phyloP scores from a whole-genome alignment of 2,329 filamentous ascomycete species.

The Talaromyces sp. region DNA sequence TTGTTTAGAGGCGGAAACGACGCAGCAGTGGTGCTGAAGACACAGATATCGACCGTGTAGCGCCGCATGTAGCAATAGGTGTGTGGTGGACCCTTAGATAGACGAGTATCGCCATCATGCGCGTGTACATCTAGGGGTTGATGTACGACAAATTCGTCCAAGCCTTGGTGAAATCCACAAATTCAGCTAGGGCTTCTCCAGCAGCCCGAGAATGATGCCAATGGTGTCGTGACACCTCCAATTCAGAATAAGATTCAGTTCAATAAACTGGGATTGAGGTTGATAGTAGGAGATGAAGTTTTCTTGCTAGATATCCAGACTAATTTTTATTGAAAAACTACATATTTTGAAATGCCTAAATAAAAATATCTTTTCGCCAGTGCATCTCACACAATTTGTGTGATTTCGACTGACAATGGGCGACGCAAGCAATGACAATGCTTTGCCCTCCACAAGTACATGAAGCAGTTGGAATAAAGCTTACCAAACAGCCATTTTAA shows the following conservation, averaged over 20 bases:
- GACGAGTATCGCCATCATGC: neutral
- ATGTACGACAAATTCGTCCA: neutral
- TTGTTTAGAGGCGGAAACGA: neutral
- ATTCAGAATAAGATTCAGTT: constrained; percentile 4
- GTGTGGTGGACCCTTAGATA: neutral
- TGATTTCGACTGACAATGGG: neutral
- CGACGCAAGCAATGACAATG: neutral
- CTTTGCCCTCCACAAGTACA: neutral
- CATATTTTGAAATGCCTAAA: neutral
- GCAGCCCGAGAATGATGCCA: neutral
- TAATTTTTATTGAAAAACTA: neutral
- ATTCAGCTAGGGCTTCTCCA: neutral
- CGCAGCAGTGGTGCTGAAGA: neutral
- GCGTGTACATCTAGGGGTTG: neutral
- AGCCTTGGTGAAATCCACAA: neutral
- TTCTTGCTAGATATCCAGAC: neutral
- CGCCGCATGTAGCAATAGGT: neutral
- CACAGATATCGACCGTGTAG: neutral
- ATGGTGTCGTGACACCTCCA: neutral
- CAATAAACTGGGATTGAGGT: neutral
- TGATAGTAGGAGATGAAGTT: neutral
- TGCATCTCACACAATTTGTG: neutral
- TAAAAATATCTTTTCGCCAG: neutral
- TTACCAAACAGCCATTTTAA: constrained; percentile 9
- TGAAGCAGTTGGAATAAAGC: constrained; percentile 9